Base-by-base conservation (phyloP, 768 basidiomycete species). In the Tremella mesenterica region DNA sequence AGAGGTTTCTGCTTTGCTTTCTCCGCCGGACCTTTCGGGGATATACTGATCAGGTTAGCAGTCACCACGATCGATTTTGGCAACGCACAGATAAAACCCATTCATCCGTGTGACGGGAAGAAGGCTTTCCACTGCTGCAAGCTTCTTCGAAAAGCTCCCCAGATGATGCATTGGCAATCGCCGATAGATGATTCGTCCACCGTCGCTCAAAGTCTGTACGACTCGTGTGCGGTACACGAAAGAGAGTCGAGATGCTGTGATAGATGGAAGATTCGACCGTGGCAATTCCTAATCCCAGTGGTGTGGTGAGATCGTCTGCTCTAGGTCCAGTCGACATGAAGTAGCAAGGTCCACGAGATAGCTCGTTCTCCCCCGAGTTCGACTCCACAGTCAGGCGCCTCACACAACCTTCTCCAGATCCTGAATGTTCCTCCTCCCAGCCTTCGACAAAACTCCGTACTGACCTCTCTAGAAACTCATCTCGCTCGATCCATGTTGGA, bases 81-180 rank as follows among this genome's bases (percentile, higher is more conserved):
- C 7, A 21, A 56, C 67, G 59, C 38, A 69, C 67, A 13, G 61
- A 60, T 26, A 69, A 31, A 7, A 56, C 18, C 64, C 64, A 69
- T 36, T 46, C 30, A 14, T 57, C 61, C 8, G 53, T 55, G 25
- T 56, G 52, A 44, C 38, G 14, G 45, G 20, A 26, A 52, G 46
- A 4, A 57, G 34, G 12, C 45, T 52, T 33, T 34, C 31, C 12
- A 59, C 58, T 52, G 63, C 67, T 4, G 36, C 64, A 67, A n/a
- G 61, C 23, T 33, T 70, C 62, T 16, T 58, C 69, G 26, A 7
- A 57, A 52, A 4, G 57, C 30, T 33, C 3, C 20, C 12, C 28
- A 18, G 28, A 16, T 31, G 28, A 18, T 14, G n/a, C 26, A 14
- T 43, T 9, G 2, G 31, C 41, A 31, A 68, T 45, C 12, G 16